Conservation (phyloP, 2,329 filamentous ascomycete genomes). For the Penicillium aurantiogriseum region DNA sequence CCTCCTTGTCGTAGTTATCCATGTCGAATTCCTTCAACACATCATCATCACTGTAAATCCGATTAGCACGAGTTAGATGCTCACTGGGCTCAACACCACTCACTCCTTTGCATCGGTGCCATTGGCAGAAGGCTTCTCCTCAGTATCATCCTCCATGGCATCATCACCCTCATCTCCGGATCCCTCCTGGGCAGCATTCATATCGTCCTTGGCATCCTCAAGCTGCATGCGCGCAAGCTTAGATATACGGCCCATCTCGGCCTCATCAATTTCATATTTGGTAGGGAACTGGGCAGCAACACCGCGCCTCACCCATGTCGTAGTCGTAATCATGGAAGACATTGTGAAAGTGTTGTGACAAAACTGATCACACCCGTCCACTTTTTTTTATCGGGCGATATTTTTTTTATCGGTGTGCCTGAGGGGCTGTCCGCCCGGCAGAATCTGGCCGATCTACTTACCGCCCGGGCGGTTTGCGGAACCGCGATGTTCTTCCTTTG, state of each 20-base stretch:
- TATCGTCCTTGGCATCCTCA: slow-evolving; percentile 85
- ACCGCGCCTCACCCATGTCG: slow-evolving; percentile 73
- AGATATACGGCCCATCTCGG: slow-evolving; percentile 73
- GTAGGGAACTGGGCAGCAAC: slow-evolving; percentile 73
- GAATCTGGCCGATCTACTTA: slow-evolving; percentile 26
- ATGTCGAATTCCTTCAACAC: slow-evolving; percentile 95
- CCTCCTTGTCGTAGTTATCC: slow-evolving; percentile 90
- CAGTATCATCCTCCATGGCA: slow-evolving; percentile 24
- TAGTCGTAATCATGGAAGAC: slow-evolving; percentile 70
- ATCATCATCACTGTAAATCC: slow-evolving; percentile 61
- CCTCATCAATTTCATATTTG: slow-evolving; percentile 73
- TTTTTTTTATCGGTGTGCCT: slow-evolving; percentile 28
- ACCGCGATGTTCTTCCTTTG: slow-evolving; percentile 10
- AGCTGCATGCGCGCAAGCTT: slow-evolving; percentile 74
- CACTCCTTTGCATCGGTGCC: slow-evolving; percentile 21
- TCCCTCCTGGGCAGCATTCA: slow-evolving; percentile 66
- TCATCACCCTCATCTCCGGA: slow-evolving; percentile 36
- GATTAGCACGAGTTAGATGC: slow-evolving; percentile 10
- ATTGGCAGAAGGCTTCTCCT: slow-evolving; percentile 24
- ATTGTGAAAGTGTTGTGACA: slow-evolving; percentile 30
- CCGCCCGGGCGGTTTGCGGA: slow-evolving; percentile 26
- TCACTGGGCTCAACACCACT: slow-evolving; percentile 8
- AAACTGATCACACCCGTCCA: slow-evolving; percentile 16
- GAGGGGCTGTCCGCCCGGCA: slow-evolving; percentile 33
- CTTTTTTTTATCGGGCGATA: slow-evolving; percentile 32